Evolutionary conservation across 2,329 filamentous ascomycete species (phyloP), one percentile per base, ranked within the genome.

Genomic region (Chrysoporthe cubensis): DNA sequence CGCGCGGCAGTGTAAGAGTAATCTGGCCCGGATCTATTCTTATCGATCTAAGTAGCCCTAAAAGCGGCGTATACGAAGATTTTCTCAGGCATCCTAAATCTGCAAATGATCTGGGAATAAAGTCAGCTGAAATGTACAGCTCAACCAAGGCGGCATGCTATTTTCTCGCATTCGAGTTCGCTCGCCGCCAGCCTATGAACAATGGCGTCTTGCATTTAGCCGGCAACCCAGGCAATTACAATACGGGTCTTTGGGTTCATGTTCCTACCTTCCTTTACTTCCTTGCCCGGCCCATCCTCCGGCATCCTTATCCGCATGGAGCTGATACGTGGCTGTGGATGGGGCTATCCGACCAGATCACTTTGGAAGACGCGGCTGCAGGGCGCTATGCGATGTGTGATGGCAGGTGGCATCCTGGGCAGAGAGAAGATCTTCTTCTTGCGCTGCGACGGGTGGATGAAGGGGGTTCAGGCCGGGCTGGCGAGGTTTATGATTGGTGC

Each of bases 161-260:
- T 71, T 73, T 75, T 40, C 37, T 74, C 21, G 73, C 72, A 18
- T 71, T 70, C 8, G 70, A 73, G 44, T 73, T 74, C 42, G 54
- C 71, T 1, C 26, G 26, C 2, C 26, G 26, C 26, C 69, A 72
- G 34, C 58, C 57, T 16, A 6, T 7, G 1, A 48, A 63, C 14
- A 66, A 64, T 6, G 64, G 66, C 11, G 62, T 71, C 2, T 60
- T 74, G 1, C 52, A 50, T 11, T 4, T 66, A 5, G 59, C 65
- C 6, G 59, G 65, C 16, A 66, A 66, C 42, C 65, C 65, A 9
- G 65, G 58, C 14, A 58, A 61, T 14, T 62, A 62, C 26, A 43
- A 26, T 13, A 66, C 65, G 40, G 21, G 18, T n/a, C 34, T 62
- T 16, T 66, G 65, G 65, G 26, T 2, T 26, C 26, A 26, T 26